A percentile compares a stretch with the other conserved stretches of the same genome.
These are phyloP conservation scores for Dictyophora rubrovolvata DNA, from an alignment of 768 basidiomycete species.

Conservation along the genomic window DNA sequence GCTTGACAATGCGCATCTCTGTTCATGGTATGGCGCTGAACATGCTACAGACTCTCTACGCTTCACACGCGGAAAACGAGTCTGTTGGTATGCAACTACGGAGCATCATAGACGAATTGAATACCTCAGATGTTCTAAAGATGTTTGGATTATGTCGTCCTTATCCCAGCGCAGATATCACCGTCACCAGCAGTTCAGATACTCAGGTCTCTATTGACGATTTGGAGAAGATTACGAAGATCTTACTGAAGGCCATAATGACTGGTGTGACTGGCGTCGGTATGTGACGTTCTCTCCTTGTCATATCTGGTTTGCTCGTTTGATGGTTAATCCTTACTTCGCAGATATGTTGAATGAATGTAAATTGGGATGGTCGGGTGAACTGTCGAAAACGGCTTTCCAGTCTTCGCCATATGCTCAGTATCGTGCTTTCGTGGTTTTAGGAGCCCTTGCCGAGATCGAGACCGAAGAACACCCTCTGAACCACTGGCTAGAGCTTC, in stretches of 20 bases:
- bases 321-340: conserved; percentile 11
- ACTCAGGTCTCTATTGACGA: conserved; percentile 49
- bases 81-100: conserved; percentile 46
- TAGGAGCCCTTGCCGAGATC: conserved; percentile 64
- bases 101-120: conserved; percentile 50
- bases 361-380: conserved; percentile 88
- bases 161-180: conserved; percentile 61
- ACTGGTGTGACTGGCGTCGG: conserved; percentile 56
- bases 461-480: conserved; percentile 89
- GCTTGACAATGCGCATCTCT: conserved; percentile 59
- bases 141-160: conserved; percentile 68
- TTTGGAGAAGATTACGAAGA: conserved; percentile 52
- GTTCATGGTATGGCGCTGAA: conserved; percentile 78
- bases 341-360: conserved; percentile 77
- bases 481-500: conserved; percentile 86
- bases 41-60: conserved; percentile 66
- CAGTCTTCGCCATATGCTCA: conserved; percentile 84
- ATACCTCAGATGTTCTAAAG: conserved; percentile 44
- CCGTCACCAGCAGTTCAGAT: conserved; percentile 39
- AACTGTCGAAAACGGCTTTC: conserved; percentile 81
- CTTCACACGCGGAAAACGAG: conserved; percentile 48
- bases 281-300: conserved; percentile 25
- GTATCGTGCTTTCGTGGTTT: conserved; percentile 72
- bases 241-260: conserved; percentile 55
- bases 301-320: neutral